Evolutionary conservation across 495 filamentous ascomycete genomes (phyloP).

Genomic region (Xylaria castorea): DNA sequence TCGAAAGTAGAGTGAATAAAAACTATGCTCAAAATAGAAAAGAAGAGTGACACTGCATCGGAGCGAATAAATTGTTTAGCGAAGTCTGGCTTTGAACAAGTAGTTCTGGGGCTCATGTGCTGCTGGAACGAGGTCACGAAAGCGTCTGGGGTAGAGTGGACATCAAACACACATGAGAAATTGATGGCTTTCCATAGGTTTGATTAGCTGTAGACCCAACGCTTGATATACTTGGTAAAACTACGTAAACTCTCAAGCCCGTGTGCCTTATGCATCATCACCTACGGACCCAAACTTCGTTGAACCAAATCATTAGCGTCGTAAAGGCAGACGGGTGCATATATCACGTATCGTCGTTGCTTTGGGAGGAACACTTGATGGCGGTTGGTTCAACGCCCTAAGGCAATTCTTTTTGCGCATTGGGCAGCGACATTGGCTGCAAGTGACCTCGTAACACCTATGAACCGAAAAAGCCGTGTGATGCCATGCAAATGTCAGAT

Average conservation of each 20-base stretch:
- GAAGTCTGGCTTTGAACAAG: neutral
- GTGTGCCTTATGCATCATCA: neutral
- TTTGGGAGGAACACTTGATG: conserved; percentile 7
- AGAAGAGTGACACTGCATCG: too few relatives aligned
- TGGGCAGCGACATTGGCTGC: conserved; percentile 46
- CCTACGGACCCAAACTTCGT: neutral
- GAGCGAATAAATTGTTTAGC: too few relatives aligned
- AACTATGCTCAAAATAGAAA: too few relatives aligned
- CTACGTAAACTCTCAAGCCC: conserved; percentile 3
- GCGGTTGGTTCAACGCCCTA: conserved; percentile 37
- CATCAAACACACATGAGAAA: neutral
- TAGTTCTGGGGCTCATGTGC: neutral
- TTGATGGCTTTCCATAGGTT: conserved; percentile 15
- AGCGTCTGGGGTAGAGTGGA: neutral
- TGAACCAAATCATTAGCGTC: conserved; percentile 22
- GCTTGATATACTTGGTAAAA: conserved; percentile 1
- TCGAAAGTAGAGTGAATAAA: too few relatives aligned
- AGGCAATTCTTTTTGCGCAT: conserved; percentile 42
- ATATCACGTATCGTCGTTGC: conserved; percentile 25
- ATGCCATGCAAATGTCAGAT: conserved; percentile 49
- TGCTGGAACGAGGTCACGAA: neutral
- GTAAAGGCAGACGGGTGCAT: conserved; percentile 14
- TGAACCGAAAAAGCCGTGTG: conserved; percentile 49
- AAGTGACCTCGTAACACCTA: conserved; percentile 47
- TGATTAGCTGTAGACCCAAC: conserved; percentile 21